Evolutionary conservation across 129 eudicot genomes (phyloP), one percentile per base, ranked within the genome.

Genomic region (Sambucus nigra): DNA sequence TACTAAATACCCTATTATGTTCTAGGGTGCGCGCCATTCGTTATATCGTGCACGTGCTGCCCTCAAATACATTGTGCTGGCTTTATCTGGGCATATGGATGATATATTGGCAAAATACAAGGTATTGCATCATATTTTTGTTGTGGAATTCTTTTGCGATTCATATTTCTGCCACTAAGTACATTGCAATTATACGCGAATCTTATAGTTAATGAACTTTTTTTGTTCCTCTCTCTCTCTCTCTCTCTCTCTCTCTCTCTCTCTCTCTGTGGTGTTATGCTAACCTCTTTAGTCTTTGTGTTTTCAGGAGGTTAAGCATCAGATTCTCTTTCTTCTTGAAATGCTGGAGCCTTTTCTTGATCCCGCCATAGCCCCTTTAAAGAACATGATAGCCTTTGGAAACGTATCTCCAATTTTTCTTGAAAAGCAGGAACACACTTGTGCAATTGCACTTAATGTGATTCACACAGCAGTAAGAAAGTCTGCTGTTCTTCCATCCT

Each of bases 61-160:
- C 53, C 86, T 89, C 20, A 84, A 78, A 68, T 89, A 85, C 63
- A 73, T 89, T 60, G 73, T 89, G 47, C 57, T 89, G 73, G 94
- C 94, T 27, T 69, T 89, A 62, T 84, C 98, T 39, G 98, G 98
- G 18, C 77, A 78, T 73, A 79, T 89, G 94, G 98, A 89, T 67
- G 88, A 85, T 71, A 71, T 89, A 19, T 74, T 89, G 83, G 69
- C 79, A 64, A 86, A 80, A 63, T 89, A 72, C 57, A 89, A 89
- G 94, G 97, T 89, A 55, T 40, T 55, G 24, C 41, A 28, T 66
- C 45, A 6, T 64, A 22, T 29, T 51, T 4, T n/a, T n/a, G n/a
- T n/a, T n/a, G n/a, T n/a, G n/a, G n/a, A n/a, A n/a, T n/a, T n/a
- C n/a, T n/a, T n/a, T n/a, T n/a, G n/a, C n/a, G n/a, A n/a, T n/a